These are phyloP conservation scores for Chlamydomonas reinhardtii DNA, from an alignment of 163 green algal genomes.

Conservation along the genomic window DNA sequence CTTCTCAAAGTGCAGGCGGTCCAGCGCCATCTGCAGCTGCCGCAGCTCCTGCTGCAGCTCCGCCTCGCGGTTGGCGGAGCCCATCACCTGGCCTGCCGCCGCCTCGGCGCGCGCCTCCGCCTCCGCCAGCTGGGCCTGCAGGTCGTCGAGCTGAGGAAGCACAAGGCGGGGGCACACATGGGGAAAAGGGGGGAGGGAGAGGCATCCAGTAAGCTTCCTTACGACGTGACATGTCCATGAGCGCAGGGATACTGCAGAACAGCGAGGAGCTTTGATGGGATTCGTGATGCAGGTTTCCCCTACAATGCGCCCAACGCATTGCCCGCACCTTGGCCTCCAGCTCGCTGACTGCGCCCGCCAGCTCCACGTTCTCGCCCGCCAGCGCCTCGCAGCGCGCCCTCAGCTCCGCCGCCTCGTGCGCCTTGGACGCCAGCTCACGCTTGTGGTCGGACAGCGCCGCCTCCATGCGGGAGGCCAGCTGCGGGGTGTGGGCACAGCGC, in stretches of 20 bases:
- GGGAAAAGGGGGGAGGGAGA: no score
- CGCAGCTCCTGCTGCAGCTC: conserved; percentile 51
- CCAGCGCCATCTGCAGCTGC: conserved; percentile 44
- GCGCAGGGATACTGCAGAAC: no score
- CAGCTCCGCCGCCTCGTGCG: conserved; percentile 33
- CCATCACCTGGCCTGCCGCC: conserved; percentile 8
- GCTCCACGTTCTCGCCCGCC: conserved; percentile 47
- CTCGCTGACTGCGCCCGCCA: conserved; percentile 27
- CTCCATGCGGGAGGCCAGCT: conserved; percentile 43
- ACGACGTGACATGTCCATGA: no score
- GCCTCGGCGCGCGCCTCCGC: conserved; percentile 27
- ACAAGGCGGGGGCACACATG: no score
- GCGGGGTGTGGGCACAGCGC: background rate
- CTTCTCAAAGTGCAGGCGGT: conserved; percentile 42
- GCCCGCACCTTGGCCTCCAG: conserved; percentile 45
- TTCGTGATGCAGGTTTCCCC: no score
- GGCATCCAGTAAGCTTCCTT: no score
- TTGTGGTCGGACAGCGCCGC: conserved; percentile 41
- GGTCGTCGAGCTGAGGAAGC: conserved; percentile 11
- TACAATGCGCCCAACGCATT: background rate
- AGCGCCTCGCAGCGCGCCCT: conserved; percentile 28
- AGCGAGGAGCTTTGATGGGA: no score
- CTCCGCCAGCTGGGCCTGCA: conserved; percentile 27
- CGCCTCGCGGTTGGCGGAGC: conserved; percentile 15
- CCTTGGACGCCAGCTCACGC: conserved; percentile 24